Evolutionary conservation across 139 green algal species (phyloP).

Genomic region (Chlamydomonas sp.): DNA sequence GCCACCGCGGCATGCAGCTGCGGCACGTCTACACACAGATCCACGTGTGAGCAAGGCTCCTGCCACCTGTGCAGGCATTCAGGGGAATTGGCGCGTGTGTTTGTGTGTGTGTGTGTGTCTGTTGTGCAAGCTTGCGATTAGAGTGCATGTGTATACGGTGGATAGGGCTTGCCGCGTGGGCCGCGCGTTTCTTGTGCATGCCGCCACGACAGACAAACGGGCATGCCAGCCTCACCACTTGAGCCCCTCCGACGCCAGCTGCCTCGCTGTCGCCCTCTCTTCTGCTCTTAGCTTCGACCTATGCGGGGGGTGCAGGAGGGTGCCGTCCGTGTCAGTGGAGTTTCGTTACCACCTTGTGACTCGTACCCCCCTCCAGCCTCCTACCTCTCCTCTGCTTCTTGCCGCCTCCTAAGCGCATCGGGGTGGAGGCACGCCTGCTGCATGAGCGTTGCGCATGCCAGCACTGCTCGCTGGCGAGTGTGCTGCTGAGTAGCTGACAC

Average conservation of each 20-base stretch:
- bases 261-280: background rate
- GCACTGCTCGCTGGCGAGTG: too few species aligned
- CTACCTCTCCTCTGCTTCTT: conserved; percentile 10
- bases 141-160: too few species aligned
- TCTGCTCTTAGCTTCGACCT: background rate
- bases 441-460: too few species aligned
- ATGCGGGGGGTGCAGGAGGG: background rate
- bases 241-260: background rate
- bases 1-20: background rate
- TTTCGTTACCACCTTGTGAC: too few species aligned
- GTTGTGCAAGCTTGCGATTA: too few species aligned
- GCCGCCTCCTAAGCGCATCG: background rate
- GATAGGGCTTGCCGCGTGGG: too few species aligned
- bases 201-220: too few species aligned
- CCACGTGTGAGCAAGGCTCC: too few species aligned
- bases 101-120: too few species aligned
- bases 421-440: background rate
- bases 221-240: background rate
- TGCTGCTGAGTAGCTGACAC: too few species aligned
- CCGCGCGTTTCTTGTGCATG: too few species aligned
- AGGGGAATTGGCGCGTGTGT: conserved; percentile 2
- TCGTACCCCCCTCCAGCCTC: background rate
- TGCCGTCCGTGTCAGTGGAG: too few species aligned
- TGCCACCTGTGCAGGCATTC: background rate
- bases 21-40: background rate